A percentile compares a stretch with the other conserved stretches of the same genome.
Conservation (phyloP, 2,329 filamentous ascomycete genomes). For the Fonsecaea monophora region DNA sequence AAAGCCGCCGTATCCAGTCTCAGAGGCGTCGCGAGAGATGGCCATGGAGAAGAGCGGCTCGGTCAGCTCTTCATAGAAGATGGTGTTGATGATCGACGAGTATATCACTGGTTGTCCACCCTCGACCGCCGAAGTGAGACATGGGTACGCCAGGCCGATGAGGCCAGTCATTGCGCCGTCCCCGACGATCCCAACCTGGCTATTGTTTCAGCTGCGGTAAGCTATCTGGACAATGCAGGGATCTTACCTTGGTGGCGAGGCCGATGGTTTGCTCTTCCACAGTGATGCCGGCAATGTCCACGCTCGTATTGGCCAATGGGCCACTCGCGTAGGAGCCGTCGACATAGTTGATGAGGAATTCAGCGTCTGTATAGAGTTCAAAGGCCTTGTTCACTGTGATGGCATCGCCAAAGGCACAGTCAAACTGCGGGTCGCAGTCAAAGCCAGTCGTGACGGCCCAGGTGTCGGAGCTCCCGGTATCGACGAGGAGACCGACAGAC, state of each 20-base stretch:
- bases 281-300: background rate
- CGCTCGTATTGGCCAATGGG: background rate
- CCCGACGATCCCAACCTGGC: background rate
- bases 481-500: constrained; percentile 49
- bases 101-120: background rate
- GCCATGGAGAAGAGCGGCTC: constrained; percentile 44
- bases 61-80: constrained; percentile 31
- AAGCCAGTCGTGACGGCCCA: constrained; percentile 50
- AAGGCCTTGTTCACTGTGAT: background rate
- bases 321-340: background rate
- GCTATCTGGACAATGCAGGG: background rate
- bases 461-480: constrained; percentile 57
- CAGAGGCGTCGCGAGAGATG: constrained; percentile 49
- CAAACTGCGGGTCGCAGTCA: constrained; percentile 39
- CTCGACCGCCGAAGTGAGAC: background rate
- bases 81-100: constrained; percentile 2
- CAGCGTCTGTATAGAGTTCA: background rate
- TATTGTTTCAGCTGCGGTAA: background rate
- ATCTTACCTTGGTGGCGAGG: background rate
- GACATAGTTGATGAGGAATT: background rate
- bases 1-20: constrained; percentile 54
- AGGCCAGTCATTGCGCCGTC: background rate
- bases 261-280: background rate
- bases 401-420: background rate
- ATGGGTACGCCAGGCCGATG: constrained; percentile 1